Percentiles rank a stretch among this genome's conserved stretches.
Conservation (phyloP, 2,329 filamentous ascomycete genomes). For the Stagonosporopsis rhizophila region DNA sequence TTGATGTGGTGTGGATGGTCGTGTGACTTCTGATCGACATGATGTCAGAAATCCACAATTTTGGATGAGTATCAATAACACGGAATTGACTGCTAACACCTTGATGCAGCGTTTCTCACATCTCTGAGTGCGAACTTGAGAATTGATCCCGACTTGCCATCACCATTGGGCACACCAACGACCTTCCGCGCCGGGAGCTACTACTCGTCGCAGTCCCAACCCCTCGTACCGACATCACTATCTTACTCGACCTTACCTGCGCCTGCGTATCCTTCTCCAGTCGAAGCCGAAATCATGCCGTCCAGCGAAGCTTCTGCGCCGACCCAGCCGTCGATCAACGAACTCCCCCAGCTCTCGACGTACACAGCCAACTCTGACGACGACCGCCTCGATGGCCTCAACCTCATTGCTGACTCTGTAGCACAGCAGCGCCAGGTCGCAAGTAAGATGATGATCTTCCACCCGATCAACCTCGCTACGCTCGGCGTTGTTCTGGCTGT, state of each 20-base stretch:
- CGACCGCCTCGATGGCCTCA: conserved; percentile 72
- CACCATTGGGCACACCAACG: conserved; percentile 71
- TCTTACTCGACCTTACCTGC: conserved; percentile 54
- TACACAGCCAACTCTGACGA: conserved; percentile 57
- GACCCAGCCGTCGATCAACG: conserved; percentile 28
- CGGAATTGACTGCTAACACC: conserved; percentile 20
- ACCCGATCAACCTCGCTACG: conserved; percentile 47
- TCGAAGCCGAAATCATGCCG: conserved; percentile 47
- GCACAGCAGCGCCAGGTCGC: conserved; percentile 80
- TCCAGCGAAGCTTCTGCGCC: conserved; percentile 40
- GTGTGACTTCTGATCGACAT: conserved; percentile 23
- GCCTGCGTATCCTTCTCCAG: conserved; percentile 44
- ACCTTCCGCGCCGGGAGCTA: conserved; percentile 53
- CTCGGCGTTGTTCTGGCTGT: conserved; percentile 51
- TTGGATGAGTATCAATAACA: background rate
- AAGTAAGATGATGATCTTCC: conserved; percentile 61
- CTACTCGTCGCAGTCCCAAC: conserved; percentile 62
- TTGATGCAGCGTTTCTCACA: conserved; percentile 74
- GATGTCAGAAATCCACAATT: conserved; percentile 12
- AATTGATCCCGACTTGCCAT: conserved; percentile 65
- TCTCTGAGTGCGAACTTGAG: conserved; percentile 82
- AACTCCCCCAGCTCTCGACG: conserved; percentile 67
- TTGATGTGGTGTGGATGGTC: conserved; percentile 26
- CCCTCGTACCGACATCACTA: conserved; percentile 58
- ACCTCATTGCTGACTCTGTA: conserved; percentile 79